Percentiles rank a stretch among this genome's conserved stretches.
Evolutionary conservation across 208 protist species (phyloP).

Genomic region (Zelonia costaricensis): DNA sequence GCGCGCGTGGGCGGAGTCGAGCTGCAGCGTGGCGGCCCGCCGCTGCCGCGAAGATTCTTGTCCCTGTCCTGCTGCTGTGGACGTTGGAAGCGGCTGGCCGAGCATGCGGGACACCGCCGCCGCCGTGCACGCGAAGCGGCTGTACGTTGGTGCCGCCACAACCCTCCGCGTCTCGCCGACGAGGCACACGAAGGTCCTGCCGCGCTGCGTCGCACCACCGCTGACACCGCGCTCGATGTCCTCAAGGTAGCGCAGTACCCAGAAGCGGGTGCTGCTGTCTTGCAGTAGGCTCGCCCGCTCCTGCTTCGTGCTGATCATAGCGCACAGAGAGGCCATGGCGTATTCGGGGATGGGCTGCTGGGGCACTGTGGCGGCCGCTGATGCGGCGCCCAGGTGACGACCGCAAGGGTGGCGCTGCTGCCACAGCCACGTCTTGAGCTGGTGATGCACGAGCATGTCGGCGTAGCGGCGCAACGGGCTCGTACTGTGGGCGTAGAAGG

Average conservation of each 20-base stretch:
- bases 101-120: slow-evolving; percentile 16
- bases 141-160: slow-evolving; percentile 64
- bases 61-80: no score
- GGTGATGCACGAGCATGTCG: slow-evolving; percentile 92
- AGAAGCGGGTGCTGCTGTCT: slow-evolving; percentile 82
- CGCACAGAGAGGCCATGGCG: slow-evolving; percentile 80
- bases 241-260: slow-evolving; percentile 69
- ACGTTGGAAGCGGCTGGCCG: no score
- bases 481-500: slow-evolving; percentile 87
- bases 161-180: slow-evolving; percentile 75
- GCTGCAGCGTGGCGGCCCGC: slow-evolving; percentile 11
- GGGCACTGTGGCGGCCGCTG: slow-evolving; percentile 5
- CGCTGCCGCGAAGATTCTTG: no score
- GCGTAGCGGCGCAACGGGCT: slow-evolving; percentile 84
- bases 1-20: slow-evolving; percentile 5
- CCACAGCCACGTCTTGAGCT: slow-evolving; percentile 86
- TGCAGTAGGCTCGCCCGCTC: slow-evolving; percentile 81
- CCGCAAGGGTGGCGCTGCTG: slow-evolving; percentile 12
- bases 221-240: slow-evolving; percentile 21
- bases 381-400: neutral
- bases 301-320: slow-evolving; percentile 83
- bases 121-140: slow-evolving; percentile 23
- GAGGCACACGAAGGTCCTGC: slow-evolving; percentile 54
- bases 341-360: slow-evolving; percentile 68
- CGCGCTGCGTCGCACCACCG: slow-evolving; percentile 8